A percentile compares a stretch with the other conserved stretches of the same genome.
Evolutionary conservation across 2,329 filamentous ascomycete species (phyloP).

Genomic region (Cladosporium sp.): DNA sequence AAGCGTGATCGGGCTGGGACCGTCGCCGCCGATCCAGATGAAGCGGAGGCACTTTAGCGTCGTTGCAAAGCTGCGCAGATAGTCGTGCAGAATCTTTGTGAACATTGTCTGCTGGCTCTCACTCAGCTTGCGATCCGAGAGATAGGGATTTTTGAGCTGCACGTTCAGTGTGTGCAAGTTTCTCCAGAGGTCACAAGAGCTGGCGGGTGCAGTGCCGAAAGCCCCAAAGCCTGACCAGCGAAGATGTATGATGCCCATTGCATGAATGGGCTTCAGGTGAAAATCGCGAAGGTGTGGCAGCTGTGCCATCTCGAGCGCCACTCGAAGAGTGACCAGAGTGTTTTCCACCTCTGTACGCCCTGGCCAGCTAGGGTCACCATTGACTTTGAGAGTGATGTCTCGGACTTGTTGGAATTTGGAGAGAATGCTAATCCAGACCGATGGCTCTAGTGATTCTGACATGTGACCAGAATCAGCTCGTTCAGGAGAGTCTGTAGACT

Average conservation of each 20-base stretch:
- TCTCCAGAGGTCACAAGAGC: constrained; percentile 18
- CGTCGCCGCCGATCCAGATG: constrained; percentile 26
- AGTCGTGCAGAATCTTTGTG: constrained; percentile 26
- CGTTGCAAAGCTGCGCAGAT: constrained; percentile 25
- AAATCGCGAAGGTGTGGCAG: constrained; percentile 19
- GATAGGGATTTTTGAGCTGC: constrained; percentile 23
- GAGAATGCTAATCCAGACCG: constrained; percentile 20
- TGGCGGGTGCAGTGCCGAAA: constrained; percentile 15
- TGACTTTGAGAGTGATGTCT: constrained; percentile 20
- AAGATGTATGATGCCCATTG: constrained; percentile 28
- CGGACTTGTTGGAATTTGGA: constrained; percentile 15
- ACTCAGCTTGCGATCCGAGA: constrained; percentile 13
- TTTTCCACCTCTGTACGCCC: constrained; percentile 23
- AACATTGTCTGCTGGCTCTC: constrained; percentile 22
- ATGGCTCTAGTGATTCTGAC: neutral
- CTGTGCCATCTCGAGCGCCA: constrained; percentile 21
- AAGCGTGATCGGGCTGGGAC: constrained; percentile 26
- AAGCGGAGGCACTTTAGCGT: constrained; percentile 25
- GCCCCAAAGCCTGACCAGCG: constrained; percentile 27
- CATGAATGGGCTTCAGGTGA: constrained; percentile 23
- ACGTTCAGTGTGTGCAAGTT: constrained; percentile 24
- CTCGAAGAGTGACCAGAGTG: constrained; percentile 22
- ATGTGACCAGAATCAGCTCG: neutral
- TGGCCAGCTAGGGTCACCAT: constrained; percentile 26
- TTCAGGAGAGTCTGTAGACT: neutral